A percentile compares a stretch with the other conserved stretches of the same genome.
Evolutionary conservation across 2,329 filamentous ascomycete species (phyloP).

Genomic region (Aureobasidium sp.): DNA sequence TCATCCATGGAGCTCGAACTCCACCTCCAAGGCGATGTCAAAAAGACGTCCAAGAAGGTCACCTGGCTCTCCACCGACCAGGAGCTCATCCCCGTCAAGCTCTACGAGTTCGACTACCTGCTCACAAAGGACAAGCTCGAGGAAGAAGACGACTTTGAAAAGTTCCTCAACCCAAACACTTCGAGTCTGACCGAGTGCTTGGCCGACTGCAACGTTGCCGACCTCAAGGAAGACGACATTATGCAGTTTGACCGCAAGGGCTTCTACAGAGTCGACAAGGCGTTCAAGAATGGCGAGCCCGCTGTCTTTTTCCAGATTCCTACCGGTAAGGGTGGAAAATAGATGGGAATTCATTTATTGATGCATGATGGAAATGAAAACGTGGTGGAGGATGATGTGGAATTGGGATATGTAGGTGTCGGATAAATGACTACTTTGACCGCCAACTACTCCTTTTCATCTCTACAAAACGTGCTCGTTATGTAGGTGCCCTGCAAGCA

Average conservation of each 20-base stretch:
- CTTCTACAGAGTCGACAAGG: constrained; percentile 74
- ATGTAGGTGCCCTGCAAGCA: too few relatives aligned
- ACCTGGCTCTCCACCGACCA: constrained; percentile 81
- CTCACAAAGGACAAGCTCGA: constrained; percentile 88
- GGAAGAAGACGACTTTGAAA: constrained; percentile 72
- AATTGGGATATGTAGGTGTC: not conserved
- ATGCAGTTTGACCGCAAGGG: constrained; percentile 93
- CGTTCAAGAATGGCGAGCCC: constrained; percentile 49
- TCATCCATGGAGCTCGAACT: constrained; percentile 69
- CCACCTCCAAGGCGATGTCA: constrained; percentile 88
- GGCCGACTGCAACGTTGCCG: constrained; percentile 70
- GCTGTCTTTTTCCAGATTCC: constrained; percentile 62
- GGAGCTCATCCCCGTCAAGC: constrained; percentile 69
- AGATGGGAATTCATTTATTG: not conserved
- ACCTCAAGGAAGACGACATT: constrained; percentile 78
- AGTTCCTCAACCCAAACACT: constrained; percentile 59
- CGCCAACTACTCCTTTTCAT: too few relatives aligned
- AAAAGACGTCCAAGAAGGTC: constrained; percentile 92
- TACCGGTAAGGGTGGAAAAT: constrained; percentile 48
- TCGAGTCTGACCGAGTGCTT: constrained; percentile 64
- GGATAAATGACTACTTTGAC: not conserved
- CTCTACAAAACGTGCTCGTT: too few relatives aligned
- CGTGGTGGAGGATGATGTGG: not conserved
- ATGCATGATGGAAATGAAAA: not conserved
- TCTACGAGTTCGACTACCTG: constrained; percentile 91